phyloP scores from a whole-genome alignment of 2,329 filamentous ascomycete species.

The Sporothrix pseudoabietina region DNA sequence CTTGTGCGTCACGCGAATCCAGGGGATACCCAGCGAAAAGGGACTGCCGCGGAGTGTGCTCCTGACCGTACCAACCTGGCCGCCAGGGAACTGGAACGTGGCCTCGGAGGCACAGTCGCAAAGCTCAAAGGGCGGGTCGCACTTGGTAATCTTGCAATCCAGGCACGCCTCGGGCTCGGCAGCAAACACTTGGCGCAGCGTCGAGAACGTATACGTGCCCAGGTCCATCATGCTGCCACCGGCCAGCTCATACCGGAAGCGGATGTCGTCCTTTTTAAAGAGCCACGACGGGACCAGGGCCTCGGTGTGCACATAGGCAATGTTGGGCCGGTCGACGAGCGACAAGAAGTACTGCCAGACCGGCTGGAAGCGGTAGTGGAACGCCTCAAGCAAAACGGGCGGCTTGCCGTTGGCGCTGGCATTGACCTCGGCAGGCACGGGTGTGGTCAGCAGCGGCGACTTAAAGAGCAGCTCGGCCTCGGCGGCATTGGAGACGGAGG shows the following conservation, averaged over 20 bases:
- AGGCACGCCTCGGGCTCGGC: slow-evolving; percentile 46
- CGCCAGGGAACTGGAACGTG: slow-evolving; percentile 47
- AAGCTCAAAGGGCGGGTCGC: slow-evolving; percentile 39
- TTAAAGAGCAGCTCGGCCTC: slow-evolving; percentile 52
- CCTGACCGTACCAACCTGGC: slow-evolving; percentile 41
- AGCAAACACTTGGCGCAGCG: slow-evolving; percentile 46
- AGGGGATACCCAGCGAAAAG: background rate
- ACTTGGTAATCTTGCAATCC: slow-evolving; percentile 39
- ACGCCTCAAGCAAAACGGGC: slow-evolving; percentile 56
- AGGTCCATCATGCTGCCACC: slow-evolving; percentile 44
- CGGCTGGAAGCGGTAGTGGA: slow-evolving; percentile 56
- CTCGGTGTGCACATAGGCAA: slow-evolving; percentile 42
- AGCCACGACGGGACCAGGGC: slow-evolving; percentile 40
- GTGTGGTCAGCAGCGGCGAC: slow-evolving; percentile 40
- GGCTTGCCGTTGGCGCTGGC: slow-evolving; percentile 1
- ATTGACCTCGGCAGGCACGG: slow-evolving; percentile 37
- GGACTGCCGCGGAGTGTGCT: slow-evolving; percentile 28
- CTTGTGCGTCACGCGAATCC: slow-evolving; percentile 25
- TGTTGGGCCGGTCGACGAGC: slow-evolving; percentile 44
- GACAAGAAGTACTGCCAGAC: slow-evolving; percentile 48
- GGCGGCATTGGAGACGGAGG: slow-evolving; percentile 48
- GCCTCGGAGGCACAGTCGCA: slow-evolving; percentile 43
- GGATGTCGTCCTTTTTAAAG: slow-evolving; percentile 47
- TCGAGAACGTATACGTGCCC: slow-evolving; percentile 43
- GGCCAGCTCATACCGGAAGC: slow-evolving; percentile 31